Evolutionary conservation across 495 filamentous ascomycete genomes (phyloP).

Genomic region (Penicillium odoratum): DNA sequence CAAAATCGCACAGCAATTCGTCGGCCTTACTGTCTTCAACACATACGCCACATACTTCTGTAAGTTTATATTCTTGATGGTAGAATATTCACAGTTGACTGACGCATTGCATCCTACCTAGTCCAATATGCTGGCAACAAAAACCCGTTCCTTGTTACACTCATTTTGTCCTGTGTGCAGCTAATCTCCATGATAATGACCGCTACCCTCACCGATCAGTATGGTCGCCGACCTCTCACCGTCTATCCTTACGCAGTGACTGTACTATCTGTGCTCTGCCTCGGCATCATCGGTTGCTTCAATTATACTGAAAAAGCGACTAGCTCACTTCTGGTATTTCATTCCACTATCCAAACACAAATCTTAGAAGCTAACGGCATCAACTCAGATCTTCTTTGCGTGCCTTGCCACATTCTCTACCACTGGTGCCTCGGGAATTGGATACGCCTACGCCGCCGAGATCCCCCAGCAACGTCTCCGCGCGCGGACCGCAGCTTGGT

Average conservation of each 20-base stretch:
- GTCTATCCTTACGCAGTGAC: slow-evolving; percentile 41
- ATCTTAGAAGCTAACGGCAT: slow-evolving; percentile 6
- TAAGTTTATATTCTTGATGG: slow-evolving; percentile 11
- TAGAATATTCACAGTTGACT: neutral
- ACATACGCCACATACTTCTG: slow-evolving; percentile 46
- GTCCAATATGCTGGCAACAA: slow-evolving; percentile 43
- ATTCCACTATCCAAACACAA: slow-evolving; percentile 4
- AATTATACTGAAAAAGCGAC: slow-evolving; percentile 33
- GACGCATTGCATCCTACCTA: neutral
- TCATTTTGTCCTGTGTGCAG: slow-evolving; percentile 44
- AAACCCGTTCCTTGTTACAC: slow-evolving; percentile 42
- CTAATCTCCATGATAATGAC: slow-evolving; percentile 39
- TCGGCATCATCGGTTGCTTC: slow-evolving; percentile 44
- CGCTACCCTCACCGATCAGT: slow-evolving; percentile 30
- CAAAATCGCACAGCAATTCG: slow-evolving; percentile 44
- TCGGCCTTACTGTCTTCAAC: slow-evolving; percentile 43
- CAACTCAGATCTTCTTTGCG: slow-evolving; percentile 33
- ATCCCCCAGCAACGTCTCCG: slow-evolving; percentile 41
- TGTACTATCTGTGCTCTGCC: slow-evolving; percentile 32
- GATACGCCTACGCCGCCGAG: slow-evolving; percentile 44
- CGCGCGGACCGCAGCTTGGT: slow-evolving; percentile 39
- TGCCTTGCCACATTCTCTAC: slow-evolving; percentile 40
- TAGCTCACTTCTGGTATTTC: slow-evolving; percentile 34
- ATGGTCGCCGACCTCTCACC: slow-evolving; percentile 42
- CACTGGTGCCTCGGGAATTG: slow-evolving; percentile 42